Evolutionary conservation across 1,284 basidiomycete genomes (phyloP), one percentile per base, ranked within the genome.

Genomic region (Ceraceosorus bombacis): DNA sequence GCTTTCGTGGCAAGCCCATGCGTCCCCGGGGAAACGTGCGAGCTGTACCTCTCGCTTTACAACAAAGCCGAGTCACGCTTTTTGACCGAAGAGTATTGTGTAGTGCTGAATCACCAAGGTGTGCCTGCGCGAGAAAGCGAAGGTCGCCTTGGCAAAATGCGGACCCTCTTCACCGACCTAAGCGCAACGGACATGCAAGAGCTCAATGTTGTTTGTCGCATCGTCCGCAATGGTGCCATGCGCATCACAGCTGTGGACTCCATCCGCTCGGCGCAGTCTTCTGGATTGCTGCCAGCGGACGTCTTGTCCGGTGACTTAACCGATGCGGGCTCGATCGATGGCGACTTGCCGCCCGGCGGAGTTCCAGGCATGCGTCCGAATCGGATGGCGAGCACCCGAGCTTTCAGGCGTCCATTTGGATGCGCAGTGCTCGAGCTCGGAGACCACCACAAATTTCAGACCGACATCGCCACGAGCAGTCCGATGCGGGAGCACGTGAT

Each of bases 41-140:
- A 98, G 76, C 84, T 98, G 5, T 92, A 88, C 78, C 95, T 97
- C 79, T 91, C 90, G 2, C 82, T 98, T 5, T 97, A 90, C 82
- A 89, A 88, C 78, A 88, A 88, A 71, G 83, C 84, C 53, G 88
- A 89, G 56, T 72, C 72, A 6, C 86, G 88, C 49, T 96, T 95
- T 78, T 84, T 97, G 51, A 94, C 91, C 0, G 94, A 98, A 78
- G 94, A 97, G 27, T 95, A 88, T 74, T 93, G 89, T 72, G 86
- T 86, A 15, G 81, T 94, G 46, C 83, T 97, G 38, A 93, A 94
- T 77, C 89, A 93, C 79, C 89, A 92, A 62, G 93, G 93, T 7
- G 87, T 88, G 36, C 84, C 89, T 8, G 85, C 87, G 5, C 84
- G 87, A 6, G 86, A 92, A 70, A 46, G 66, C 6, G 57, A 58